Evolutionary conservation across 257 asterid genomes (phyloP).

Genomic region (Ballota nigra): DNA sequence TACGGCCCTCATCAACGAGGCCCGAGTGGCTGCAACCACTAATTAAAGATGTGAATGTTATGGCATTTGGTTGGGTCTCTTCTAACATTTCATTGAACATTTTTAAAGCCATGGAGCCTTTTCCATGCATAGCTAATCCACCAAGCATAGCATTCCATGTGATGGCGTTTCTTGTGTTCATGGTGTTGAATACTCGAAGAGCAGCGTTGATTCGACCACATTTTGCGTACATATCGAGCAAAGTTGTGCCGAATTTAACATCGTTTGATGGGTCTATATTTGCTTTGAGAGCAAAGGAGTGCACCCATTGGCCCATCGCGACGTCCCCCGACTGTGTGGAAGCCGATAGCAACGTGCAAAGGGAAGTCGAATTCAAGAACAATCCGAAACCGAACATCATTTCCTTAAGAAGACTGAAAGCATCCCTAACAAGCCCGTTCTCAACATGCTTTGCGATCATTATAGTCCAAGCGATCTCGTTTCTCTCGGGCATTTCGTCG

Average conservation of each 20-base stretch:
- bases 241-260: conserved; percentile 54
- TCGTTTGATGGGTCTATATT: conserved; percentile 34
- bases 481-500: conserved; percentile 69
- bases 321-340: conserved; percentile 65
- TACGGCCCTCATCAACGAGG: conserved; percentile 60
- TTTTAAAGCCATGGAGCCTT: conserved; percentile 43
- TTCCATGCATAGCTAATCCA: conserved; percentile 88
- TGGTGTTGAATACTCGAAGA: conserved; percentile 40
- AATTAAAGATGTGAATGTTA: conserved; percentile 68
- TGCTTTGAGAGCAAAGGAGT: conserved; percentile 46
- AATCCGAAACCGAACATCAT: conserved; percentile 48
- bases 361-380: conserved; percentile 44
- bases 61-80: conserved; percentile 60
- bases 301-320: conserved; percentile 66
- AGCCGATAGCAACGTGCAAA: conserved; percentile 59
- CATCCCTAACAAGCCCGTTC: conserved; percentile 47
- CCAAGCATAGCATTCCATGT: conserved; percentile 76
- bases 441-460: conserved; percentile 55
- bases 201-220: conserved; percentile 67
- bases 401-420: conserved; percentile 47
- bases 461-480: conserved; percentile 69
- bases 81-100: conserved; percentile 60
- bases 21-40: conserved; percentile 91
- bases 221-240: conserved; percentile 87
- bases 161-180: conserved; percentile 44